Evolutionary conservation across 805 yeast species (phyloP), one percentile per base, ranked within the genome.

Genomic region (Metschnikowia amazonensis): DNA sequence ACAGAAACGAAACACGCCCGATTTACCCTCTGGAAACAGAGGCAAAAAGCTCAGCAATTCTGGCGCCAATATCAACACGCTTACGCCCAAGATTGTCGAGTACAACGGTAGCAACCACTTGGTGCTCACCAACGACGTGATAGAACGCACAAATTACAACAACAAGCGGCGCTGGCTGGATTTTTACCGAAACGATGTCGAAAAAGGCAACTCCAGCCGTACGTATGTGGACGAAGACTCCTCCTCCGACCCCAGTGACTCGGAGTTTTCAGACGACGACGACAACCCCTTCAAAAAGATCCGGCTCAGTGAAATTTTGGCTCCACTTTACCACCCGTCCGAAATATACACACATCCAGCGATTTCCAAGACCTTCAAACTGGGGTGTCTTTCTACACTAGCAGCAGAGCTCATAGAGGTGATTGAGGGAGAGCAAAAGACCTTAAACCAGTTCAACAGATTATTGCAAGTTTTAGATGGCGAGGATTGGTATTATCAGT

Each of bases 401-500:
- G 86, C 96, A 0, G 67, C 69, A 14, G 88, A 89, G 49, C 80
- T 94, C 14, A 79, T 90, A 21, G 84, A 85, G 43, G 69, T 84
- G 49, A 85, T 94, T 41, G 90, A 87, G 59, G 76, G 78, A 34
- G 99, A 94, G 59, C 96, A 89, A 57, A 74, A 76, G 23, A 82
- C 82, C 29, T 85, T 86, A n/a, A 80, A 82, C 47, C 78, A 82
- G 58, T 69, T 89, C 43, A 78, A 84, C 36, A 80, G 80, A 56
- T 71, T 92, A 36, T 74, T 94, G 65, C 86, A 84, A 50, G 82
- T 86, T 1, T 80, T 92, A 54, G 71, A 92, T 41, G 97, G 97
- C 4, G 98, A 92, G 60, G 92, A 88, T 60, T 86, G 95, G 52
- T 72, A 72, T 36, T 81, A 80, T 45, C 65, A 84, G 32, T 69